A percentile compares a stretch with the other conserved stretches of the same genome.
Evolutionary conservation across 441 rosid species (phyloP).

Genomic region (Arabidopsis lyrata): DNA sequence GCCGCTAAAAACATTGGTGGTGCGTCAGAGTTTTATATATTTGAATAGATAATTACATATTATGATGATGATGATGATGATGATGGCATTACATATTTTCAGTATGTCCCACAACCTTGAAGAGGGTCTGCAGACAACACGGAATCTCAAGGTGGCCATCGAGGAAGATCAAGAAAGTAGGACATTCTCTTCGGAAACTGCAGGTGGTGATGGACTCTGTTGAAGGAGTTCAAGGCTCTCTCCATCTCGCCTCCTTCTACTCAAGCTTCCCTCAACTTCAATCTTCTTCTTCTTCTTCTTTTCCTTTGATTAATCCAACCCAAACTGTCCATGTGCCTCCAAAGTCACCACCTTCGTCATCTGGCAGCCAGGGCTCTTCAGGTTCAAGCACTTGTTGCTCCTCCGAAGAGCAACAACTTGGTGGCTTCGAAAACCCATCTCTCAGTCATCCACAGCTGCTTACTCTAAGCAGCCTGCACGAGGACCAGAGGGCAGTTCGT

Average conservation of each 20-base stretch:
- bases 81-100: conserved; percentile 41
- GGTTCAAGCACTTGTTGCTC: conserved; percentile 69
- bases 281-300: conserved; percentile 41
- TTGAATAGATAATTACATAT: neutral
- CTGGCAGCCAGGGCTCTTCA: conserved; percentile 68
- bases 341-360: conserved; percentile 61
- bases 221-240: conserved; percentile 70
- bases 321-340: conserved; percentile 51
- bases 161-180: conserved; percentile 88
- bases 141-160: conserved; percentile 94
- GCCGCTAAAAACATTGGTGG: conserved; percentile 91
- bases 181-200: conserved; percentile 77
- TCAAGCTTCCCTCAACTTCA: conserved; percentile 75
- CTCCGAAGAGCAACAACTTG: conserved; percentile 52
- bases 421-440: conserved; percentile 58
- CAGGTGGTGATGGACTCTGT: conserved; percentile 82
- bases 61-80: neutral
- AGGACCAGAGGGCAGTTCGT: conserved; percentile 51
- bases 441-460: conserved; percentile 63
- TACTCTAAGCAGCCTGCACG: conserved; percentile 52
- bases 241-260: conserved; percentile 78
- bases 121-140: conserved; percentile 88
- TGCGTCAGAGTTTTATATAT: conserved; percentile 40
- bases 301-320: conserved; percentile 53
- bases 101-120: conserved; percentile 91